phyloP scores from a whole-genome alignment of 164 flowering plant genomes.

The Malania oleifera region DNA sequence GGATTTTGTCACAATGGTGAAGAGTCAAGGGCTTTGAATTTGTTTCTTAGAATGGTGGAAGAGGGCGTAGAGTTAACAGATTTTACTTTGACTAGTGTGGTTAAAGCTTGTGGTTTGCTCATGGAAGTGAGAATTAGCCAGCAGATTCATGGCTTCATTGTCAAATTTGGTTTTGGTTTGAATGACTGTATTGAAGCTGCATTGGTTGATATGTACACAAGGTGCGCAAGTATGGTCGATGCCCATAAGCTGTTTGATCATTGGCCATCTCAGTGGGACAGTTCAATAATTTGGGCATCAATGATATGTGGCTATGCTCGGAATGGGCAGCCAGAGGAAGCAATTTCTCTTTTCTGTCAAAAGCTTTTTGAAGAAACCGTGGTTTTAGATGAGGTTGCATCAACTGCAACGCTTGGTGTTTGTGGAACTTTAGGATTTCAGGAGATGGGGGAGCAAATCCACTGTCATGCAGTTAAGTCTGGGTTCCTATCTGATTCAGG shows the following conservation, averaged over 20 bases:
- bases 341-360: constrained; percentile 44
- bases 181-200: constrained; percentile 60
- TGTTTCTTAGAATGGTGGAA: constrained; percentile 56
- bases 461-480: constrained; percentile 48
- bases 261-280: constrained; percentile 26
- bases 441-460: constrained; percentile 74
- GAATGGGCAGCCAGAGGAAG: constrained; percentile 58
- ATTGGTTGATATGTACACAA: constrained; percentile 76
- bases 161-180: constrained; percentile 53
- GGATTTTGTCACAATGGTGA: constrained; percentile 63
- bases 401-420: constrained; percentile 52
- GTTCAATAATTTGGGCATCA: constrained; percentile 55
- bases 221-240: constrained; percentile 67
- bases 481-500: constrained; percentile 43
- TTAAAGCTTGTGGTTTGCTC: constrained; percentile 63
- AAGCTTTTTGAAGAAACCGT: constrained; percentile 36
- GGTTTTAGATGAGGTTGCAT: constrained; percentile 55
- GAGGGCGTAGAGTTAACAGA: constrained; percentile 57
- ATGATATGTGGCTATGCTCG: constrained; percentile 79
- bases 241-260: constrained; percentile 56
- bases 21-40: constrained; percentile 43
- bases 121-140: constrained; percentile 36
- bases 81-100: constrained; percentile 60
- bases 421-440: constrained; percentile 70
- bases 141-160: constrained; percentile 78